These are phyloP conservation scores for Castanea sativa DNA, from an alignment of 306 rosid genomes.

Conservation along the genomic window DNA sequence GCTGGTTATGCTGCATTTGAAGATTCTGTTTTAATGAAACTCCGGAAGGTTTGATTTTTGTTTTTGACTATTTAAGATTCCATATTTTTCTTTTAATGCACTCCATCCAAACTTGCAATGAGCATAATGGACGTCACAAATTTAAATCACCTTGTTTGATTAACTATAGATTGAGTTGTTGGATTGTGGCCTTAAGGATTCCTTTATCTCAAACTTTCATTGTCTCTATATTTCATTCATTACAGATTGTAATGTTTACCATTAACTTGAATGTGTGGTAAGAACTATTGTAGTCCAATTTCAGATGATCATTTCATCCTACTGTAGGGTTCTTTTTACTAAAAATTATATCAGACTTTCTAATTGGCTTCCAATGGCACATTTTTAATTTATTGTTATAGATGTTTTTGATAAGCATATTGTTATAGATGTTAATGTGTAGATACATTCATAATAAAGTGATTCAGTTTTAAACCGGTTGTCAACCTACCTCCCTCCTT, in stretches of 20 bases:
- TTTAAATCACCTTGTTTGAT: not conserved
- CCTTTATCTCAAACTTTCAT: not conserved
- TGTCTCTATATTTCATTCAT: not conserved
- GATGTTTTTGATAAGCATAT: not conserved
- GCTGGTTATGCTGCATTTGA: constrained; percentile 78
- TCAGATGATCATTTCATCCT: not conserved
- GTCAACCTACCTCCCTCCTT: no score
- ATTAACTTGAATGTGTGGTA: not conserved
- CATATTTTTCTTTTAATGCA: not conserved
- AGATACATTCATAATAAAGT: no score
- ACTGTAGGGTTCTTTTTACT: not conserved
- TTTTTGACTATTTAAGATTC: not conserved
- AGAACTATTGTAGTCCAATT: not conserved
- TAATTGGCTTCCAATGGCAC: not conserved
- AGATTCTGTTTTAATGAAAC: constrained; percentile 73
- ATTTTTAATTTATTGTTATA: no score
- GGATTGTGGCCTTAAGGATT: not conserved
- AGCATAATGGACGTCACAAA: not conserved
- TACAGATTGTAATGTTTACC: not conserved
- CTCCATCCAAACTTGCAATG: not conserved
- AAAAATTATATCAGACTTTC: not conserved
- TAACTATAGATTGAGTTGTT: not conserved
- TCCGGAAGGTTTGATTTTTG: constrained; percentile 59
- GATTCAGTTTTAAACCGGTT: no score
- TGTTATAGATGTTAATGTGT: not conserved